Evolutionary conservation across 2,329 filamentous ascomycete genomes (phyloP), one percentile per base, ranked within the genome.

Genomic region (Aspergillus transmontanensis): DNA sequence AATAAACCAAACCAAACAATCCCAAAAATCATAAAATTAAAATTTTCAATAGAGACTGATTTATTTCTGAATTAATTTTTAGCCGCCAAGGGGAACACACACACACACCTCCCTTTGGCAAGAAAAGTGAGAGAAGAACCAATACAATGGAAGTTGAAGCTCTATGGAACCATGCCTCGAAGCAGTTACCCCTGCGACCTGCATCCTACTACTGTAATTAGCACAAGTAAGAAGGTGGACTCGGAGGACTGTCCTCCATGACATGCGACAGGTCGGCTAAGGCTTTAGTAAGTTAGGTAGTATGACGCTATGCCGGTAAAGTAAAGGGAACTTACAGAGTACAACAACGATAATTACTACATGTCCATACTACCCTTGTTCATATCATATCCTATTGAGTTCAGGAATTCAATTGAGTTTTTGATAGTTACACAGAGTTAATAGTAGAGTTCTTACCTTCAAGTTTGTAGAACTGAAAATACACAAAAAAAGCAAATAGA

Each of bases 211-310:
- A 39, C 30, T 28, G 39, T 57, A 30, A 48, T 48, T 30, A 26
- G 41, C 41, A 36, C 41, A 53, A 26, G 19, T 30, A 28, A 50
- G 46, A 48, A 14, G 39, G 58, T 60, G 60, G 60, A 51, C 41
- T 63, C 68, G 68, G 68, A 70, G 68, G 68, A 70, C 68, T 48
- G 68, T 70, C 67, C 67, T 69, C 68, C 68, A 66, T 57, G 60
- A 39, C 53, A 58, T 48, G 62, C 34, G 39, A 41, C 39, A 41
- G 39, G 48, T 58, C 43, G 59, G 59, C 51, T 55, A 55, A 19
- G n/a, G 23, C 32, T 23, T 23, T 55, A 55, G 53, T 39, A 57
- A 46, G 50, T 53, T 23, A 59, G 48, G 64, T 58, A 56, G 54
- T 39, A 64, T 66, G 62, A 64, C 58, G 64, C 58, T 54, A 57